Evolutionary conservation across 352 stramenopile genomes (phyloP).

Genomic region (Detonula confervacea): DNA sequence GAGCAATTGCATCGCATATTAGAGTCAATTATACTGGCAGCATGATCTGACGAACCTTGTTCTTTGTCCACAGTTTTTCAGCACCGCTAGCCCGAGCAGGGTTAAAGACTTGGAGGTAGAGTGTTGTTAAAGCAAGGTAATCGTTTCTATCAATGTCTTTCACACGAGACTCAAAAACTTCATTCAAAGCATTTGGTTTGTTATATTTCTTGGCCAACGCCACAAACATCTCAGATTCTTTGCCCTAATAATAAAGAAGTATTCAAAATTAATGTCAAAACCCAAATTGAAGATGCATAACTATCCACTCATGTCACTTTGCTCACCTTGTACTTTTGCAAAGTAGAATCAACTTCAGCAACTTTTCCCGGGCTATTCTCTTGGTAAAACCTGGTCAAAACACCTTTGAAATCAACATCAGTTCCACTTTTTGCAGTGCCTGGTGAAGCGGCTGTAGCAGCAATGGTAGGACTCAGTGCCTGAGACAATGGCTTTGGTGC

Average conservation of each 20-base stretch:
- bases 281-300: too few relatives aligned
- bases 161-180: conserved; percentile 47
- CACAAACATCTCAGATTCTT: conserved; percentile 66
- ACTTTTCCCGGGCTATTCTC: conserved; percentile 63
- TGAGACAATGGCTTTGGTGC: conserved; percentile 60
- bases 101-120: conserved; percentile 79
- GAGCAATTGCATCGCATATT: neutral
- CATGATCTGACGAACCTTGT: conserved; percentile 43
- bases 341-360: conserved; percentile 37
- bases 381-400: conserved; percentile 76
- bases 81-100: conserved; percentile 58
- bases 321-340: conserved; percentile 60
- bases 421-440: neutral
- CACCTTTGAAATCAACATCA: conserved; percentile 59
- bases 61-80: conserved; percentile 33
- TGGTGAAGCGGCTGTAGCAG: neutral
- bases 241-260: conserved; percentile 55
- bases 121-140: conserved; percentile 57
- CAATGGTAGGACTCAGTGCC: conserved; percentile 2
- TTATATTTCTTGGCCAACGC: conserved; percentile 65
- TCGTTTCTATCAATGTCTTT: conserved; percentile 41
- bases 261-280: too few relatives aligned
- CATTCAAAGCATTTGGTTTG: conserved; percentile 56
- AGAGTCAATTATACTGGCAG: neutral
- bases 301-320: neutral